Percentiles rank a stretch among this genome's conserved stretches.
phyloP scores from a whole-genome alignment of 345 rosid species.

The Camelina sativa region DNA sequence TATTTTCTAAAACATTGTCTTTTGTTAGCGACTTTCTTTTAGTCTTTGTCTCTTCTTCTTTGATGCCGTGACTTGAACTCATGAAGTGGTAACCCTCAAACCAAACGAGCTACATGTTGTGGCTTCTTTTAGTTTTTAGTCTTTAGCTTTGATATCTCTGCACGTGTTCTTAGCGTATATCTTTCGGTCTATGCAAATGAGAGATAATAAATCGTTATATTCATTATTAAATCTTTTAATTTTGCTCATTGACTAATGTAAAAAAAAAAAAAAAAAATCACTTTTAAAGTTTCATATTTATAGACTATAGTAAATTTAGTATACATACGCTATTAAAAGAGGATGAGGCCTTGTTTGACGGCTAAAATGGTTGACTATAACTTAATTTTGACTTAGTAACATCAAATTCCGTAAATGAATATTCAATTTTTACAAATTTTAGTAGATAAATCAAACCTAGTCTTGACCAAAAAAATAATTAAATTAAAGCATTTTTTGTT shows the following conservation, averaged over 20 bases:
- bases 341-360: conserved; percentile 24
- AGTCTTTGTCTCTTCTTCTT: not conserved
- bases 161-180: not conserved
- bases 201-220: not conserved
- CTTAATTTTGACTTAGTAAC: conserved; percentile 24
- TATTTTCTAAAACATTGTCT: not conserved
- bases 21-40: not conserved
- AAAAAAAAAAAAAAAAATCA: not conserved
- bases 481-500: not conserved
- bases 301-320: not conserved
- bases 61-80: no score
- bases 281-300: not conserved
- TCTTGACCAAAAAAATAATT: not conserved
- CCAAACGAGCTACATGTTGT: no score
- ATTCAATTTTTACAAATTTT: conserved; percentile 6
- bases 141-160: not conserved
- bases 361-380: conserved; percentile 17
- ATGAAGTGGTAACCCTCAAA: no score
- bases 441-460: not conserved
- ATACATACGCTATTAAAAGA: not conserved
- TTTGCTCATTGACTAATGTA: not conserved
- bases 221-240: not conserved
- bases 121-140: no score
- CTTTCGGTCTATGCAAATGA: not conserved
- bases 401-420: conserved; percentile 20